phyloP scores from a whole-genome alignment of 176 grass and related monocot species.

The Miscanthus lutarioriparius region DNA sequence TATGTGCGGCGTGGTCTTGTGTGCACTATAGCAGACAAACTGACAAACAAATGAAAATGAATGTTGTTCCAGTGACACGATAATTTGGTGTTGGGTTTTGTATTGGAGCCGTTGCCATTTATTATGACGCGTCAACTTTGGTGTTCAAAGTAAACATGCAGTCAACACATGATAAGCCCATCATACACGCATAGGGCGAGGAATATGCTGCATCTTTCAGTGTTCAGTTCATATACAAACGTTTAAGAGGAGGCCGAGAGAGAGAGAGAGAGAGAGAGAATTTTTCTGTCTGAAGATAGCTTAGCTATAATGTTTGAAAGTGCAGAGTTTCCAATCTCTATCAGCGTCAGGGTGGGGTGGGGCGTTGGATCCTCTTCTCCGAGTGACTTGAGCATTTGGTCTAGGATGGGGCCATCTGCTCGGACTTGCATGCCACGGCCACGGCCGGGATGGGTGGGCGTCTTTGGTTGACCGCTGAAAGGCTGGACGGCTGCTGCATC shows the following conservation, averaged over 20 bases:
- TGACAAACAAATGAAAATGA: not conserved
- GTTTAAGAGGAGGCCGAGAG: not conserved
- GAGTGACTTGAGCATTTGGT: not conserved
- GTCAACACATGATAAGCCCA: not conserved
- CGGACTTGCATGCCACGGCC: not conserved
- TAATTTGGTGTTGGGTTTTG: not conserved
- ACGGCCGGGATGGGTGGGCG: not conserved
- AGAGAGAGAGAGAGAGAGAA: too few relatives aligned
- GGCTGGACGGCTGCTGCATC: not conserved
- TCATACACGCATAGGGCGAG: not conserved
- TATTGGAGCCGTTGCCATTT: not conserved
- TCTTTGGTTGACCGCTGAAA: constrained; percentile 19
- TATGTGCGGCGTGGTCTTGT: not conserved
- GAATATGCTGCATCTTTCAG: not conserved
- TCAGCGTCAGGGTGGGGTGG: not conserved
- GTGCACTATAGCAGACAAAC: not conserved
- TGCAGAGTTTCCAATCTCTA: not conserved
- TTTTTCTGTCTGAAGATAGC: not conserved
- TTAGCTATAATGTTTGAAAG: not conserved
- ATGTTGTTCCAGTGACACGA: not conserved
- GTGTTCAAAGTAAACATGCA: not conserved
- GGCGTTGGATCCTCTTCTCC: not conserved
- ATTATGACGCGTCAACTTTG: not conserved
- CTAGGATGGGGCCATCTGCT: not conserved
- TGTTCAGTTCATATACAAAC: not conserved